Evolutionary conservation across 208 protist species (phyloP).

Genomic region (Acanthamoeba triangularis): DNA sequence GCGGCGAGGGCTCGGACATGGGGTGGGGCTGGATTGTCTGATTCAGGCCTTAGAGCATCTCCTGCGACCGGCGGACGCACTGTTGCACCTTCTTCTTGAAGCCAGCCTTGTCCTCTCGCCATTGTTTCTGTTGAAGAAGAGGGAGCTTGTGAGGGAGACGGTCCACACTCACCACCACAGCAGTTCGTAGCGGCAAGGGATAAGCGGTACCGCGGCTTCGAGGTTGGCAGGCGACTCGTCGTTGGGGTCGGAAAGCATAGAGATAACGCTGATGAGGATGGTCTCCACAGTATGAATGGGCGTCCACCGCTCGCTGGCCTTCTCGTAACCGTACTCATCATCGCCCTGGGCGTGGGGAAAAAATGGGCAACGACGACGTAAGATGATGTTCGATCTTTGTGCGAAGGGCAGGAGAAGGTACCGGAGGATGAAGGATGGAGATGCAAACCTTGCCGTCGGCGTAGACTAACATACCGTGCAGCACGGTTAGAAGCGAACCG

Average conservation of each 20-base stretch:
- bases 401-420: slow-evolving; percentile 77
- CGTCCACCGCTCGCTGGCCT: slow-evolving; percentile 91
- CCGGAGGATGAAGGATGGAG: slow-evolving; percentile 92
- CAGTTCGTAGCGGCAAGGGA: background rate
- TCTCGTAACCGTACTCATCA: slow-evolving; percentile 92
- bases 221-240: slow-evolving; percentile 95
- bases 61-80: slow-evolving; percentile 83
- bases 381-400: background rate
- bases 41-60: slow-evolving; percentile 56
- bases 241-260: slow-evolving; percentile 93
- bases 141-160: too few species aligned
- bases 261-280: slow-evolving; percentile 93
- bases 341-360: slow-evolving; percentile 4
- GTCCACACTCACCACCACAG: slow-evolving; percentile 21
- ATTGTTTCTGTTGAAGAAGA: slow-evolving; percentile 83
- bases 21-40: too few species aligned
- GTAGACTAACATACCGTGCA: slow-evolving; percentile 86
- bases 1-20: too few species aligned
- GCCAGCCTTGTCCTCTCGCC: slow-evolving; percentile 81
- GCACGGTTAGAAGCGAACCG: background rate
- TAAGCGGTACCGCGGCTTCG: slow-evolving; percentile 91
- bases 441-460: slow-evolving; percentile 92
- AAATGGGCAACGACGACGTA: background rate
- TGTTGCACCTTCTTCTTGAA: slow-evolving; percentile 90
- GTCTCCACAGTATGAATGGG: slow-evolving; percentile 92